Evolutionary conservation across 139 green algal genomes (phyloP).

Genomic region (Chlamydomonas urium): DNA sequence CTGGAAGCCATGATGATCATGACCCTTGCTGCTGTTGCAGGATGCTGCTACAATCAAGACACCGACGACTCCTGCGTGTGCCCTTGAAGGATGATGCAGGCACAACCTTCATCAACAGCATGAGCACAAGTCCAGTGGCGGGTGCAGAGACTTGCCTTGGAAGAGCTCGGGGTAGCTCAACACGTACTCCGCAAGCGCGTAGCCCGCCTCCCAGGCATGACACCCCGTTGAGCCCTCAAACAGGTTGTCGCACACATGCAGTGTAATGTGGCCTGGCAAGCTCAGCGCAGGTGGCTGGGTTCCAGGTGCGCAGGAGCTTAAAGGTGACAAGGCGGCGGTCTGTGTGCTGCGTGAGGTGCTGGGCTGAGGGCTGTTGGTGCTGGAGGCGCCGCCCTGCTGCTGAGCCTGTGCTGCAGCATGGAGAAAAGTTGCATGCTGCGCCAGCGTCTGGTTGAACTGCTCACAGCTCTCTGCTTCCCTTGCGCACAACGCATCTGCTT

Average conservation of each 20-base stretch:
- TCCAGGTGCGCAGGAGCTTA: too few species aligned
- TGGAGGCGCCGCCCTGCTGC: too few species aligned
- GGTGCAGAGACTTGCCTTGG: slow-evolving; percentile 32
- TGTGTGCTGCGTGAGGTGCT: too few species aligned
- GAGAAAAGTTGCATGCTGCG: too few species aligned
- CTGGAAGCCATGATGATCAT: too few species aligned
- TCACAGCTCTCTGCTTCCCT: too few species aligned
- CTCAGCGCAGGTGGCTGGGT: too few species aligned
- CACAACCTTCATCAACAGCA: background rate
- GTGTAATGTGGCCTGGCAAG: slow-evolving; percentile 28
- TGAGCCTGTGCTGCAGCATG: too few species aligned
- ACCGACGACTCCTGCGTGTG: background rate
- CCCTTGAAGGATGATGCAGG: background rate
- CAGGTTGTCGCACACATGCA: slow-evolving; percentile 49
- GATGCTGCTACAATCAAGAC: background rate
- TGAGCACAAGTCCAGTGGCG: background rate
- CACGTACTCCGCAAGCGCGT: slow-evolving; percentile 57
- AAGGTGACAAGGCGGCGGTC: too few species aligned
- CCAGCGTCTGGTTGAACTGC: too few species aligned
- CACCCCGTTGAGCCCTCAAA: slow-evolving; percentile 67
- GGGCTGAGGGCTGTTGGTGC: too few species aligned
- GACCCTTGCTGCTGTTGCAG: background rate
- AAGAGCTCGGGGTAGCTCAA: slow-evolving; percentile 52
- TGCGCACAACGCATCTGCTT: too few species aligned
- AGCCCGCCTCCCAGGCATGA: slow-evolving; percentile 72